phyloP scores from a whole-genome alignment of 2,329 filamentous ascomycete genomes.

The Camptophora hylomeconis region DNA sequence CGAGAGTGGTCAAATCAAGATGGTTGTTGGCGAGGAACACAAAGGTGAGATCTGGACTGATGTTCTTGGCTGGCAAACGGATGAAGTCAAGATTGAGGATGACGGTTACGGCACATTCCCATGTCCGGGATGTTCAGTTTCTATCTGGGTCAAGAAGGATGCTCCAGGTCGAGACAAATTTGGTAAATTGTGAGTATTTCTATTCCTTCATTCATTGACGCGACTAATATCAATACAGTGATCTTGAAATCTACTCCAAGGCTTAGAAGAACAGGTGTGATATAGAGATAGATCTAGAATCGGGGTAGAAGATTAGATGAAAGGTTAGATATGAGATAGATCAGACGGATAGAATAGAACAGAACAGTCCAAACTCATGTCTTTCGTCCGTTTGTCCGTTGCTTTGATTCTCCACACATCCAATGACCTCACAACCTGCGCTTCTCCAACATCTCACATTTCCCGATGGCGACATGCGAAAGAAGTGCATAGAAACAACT shows the following conservation, averaged over 20 bases:
- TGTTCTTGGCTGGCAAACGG: constrained; percentile 38
- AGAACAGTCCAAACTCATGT: too few relatives aligned
- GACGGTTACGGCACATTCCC: constrained; percentile 43
- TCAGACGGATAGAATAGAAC: too few relatives aligned
- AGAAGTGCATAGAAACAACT: too few relatives aligned
- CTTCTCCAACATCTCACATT: too few relatives aligned
- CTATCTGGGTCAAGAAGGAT: constrained; percentile 42
- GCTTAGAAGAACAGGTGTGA: too few relatives aligned
- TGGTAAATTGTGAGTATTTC: constrained; percentile 24
- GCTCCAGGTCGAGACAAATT: constrained; percentile 35
- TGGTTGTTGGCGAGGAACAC: constrained; percentile 44
- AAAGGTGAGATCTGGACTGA: constrained; percentile 48
- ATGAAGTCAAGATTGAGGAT: constrained; percentile 40
- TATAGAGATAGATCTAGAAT: too few relatives aligned
- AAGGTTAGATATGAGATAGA: too few relatives aligned
- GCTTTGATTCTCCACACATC: too few relatives aligned
- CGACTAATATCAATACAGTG: not conserved
- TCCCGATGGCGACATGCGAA: too few relatives aligned
- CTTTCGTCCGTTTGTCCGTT: too few relatives aligned
- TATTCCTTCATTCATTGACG: not conserved
- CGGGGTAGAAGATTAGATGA: too few relatives aligned
- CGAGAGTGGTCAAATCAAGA: constrained; percentile 34
- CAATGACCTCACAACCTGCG: too few relatives aligned
- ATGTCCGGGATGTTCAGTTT: constrained; percentile 35
- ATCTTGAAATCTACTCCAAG: constrained; percentile 2